A percentile compares a stretch with the other conserved stretches of the same genome.
Conservation (phyloP, 2,329 filamentous ascomycete species). For the Thermomyces lanuginosus region DNA sequence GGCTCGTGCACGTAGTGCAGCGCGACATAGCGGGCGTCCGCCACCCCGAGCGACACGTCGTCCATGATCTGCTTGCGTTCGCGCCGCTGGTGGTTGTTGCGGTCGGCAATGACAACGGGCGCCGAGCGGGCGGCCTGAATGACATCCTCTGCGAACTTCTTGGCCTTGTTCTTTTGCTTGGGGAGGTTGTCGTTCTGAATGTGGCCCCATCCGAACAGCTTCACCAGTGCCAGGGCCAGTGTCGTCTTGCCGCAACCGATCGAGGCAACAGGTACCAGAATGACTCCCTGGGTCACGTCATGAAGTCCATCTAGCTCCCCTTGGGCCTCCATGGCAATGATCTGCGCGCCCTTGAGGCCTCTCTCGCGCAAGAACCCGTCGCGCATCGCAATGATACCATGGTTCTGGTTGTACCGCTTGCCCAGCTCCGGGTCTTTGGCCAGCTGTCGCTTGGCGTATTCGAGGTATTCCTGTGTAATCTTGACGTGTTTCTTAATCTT, state of each 20-base stretch:
- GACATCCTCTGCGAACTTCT: slow-evolving; percentile 58
- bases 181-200: slow-evolving; percentile 94
- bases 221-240: slow-evolving; percentile 60
- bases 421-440: slow-evolving; percentile 50
- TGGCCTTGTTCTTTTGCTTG: slow-evolving; percentile 55
- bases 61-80: slow-evolving; percentile 77
- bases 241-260: slow-evolving; percentile 97
- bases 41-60: slow-evolving; percentile 50
- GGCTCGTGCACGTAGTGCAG: slow-evolving; percentile 73
- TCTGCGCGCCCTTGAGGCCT: slow-evolving; percentile 74
- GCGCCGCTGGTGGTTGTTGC: slow-evolving; percentile 81
- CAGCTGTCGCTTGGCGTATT: slow-evolving; percentile 62
- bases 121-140: slow-evolving; percentile 46
- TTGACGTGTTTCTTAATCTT: slow-evolving; percentile 71
- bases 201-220: slow-evolving; percentile 82
- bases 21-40: slow-evolving; percentile 58
- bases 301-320: slow-evolving; percentile 10
- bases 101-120: slow-evolving; percentile 70
- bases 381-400: slow-evolving; percentile 83
- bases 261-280: slow-evolving; percentile 82
- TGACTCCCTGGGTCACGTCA: slow-evolving; percentile 47
- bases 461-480: slow-evolving; percentile 82
- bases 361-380: slow-evolving; percentile 74
- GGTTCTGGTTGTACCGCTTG: slow-evolving; percentile 65
- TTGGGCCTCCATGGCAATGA: slow-evolving; percentile 53